Conservation (phyloP, 2,329 filamentous ascomycete genomes). For the Aulographum hederae region DNA sequence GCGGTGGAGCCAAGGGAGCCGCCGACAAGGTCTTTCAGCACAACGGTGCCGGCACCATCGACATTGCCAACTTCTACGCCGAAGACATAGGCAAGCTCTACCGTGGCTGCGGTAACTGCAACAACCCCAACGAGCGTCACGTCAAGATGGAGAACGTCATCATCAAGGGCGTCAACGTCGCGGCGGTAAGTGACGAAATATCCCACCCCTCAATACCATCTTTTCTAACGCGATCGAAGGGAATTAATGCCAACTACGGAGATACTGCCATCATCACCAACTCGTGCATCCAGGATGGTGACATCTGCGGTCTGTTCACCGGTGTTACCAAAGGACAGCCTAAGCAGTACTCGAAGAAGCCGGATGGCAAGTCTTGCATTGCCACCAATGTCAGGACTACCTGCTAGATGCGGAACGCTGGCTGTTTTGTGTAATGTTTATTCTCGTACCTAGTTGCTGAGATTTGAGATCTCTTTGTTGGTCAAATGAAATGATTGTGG, state of each 20-base stretch:
- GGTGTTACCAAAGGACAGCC: slow-evolving; percentile 12
- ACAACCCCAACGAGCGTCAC: slow-evolving; percentile 1
- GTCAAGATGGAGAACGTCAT: slow-evolving; percentile 2
- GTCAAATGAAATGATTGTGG: too few relatives aligned
- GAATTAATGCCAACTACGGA: slow-evolving; percentile 14
- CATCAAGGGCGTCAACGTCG: slow-evolving; percentile 2
- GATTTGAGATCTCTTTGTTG: too few relatives aligned
- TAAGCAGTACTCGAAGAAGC: slow-evolving; percentile 11
- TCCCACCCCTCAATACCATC: slow-evolving; percentile 7
- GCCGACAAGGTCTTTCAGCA: slow-evolving; percentile 16
- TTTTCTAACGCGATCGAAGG: slow-evolving; percentile 9
- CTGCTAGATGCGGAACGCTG: too few relatives aligned
- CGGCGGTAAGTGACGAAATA: slow-evolving; percentile 10
- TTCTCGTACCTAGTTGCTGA: too few relatives aligned
- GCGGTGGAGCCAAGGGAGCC: slow-evolving; percentile 12
- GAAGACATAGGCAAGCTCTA: slow-evolving; percentile 14
- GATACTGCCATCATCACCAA: slow-evolving; percentile 12
- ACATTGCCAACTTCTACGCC: slow-evolving; percentile 14
- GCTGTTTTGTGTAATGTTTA: too few relatives aligned
- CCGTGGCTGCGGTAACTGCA: slow-evolving; percentile 13
- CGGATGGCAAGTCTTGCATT: slow-evolving; percentile 13
- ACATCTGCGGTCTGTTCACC: slow-evolving; percentile 7
- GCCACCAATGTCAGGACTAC: slow-evolving; percentile 11
- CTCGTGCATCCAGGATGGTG: slow-evolving; percentile 6
- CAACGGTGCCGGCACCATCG: slow-evolving; percentile 15